phyloP scores from a whole-genome alignment of 768 basidiomycete genomes.

The Termitomyces sp. region DNA sequence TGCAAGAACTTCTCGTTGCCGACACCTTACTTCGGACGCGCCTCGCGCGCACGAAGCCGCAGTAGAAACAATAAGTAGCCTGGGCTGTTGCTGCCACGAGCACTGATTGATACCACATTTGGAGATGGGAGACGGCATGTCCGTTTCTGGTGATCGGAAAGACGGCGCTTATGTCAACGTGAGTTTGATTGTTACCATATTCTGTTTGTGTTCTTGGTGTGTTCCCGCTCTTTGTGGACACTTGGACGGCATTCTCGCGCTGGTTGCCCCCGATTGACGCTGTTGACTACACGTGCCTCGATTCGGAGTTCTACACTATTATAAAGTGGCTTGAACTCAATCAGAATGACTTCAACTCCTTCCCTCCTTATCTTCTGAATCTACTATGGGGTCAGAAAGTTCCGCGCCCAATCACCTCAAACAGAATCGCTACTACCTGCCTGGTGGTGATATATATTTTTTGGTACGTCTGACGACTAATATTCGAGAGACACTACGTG shows the following conservation, averaged over 20 bases:
- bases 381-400: not conserved
- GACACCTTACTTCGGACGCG: not conserved
- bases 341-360: not conserved
- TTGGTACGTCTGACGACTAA: conserved; percentile 32
- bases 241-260: not conserved
- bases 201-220: not conserved
- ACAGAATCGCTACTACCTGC: conserved; percentile 43
- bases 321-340: not conserved
- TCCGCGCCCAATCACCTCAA: conserved; percentile 6
- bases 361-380: not conserved
- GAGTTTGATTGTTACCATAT: not conserved
- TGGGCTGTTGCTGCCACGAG: not conserved
- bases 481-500: not conserved
- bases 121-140: not conserved
- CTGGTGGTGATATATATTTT: conserved; percentile 49
- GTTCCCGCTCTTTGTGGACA: not conserved
- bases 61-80: not conserved
- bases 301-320: not conserved
- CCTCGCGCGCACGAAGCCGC: not conserved
- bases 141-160: not conserved
- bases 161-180: not conserved
- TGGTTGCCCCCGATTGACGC: not conserved
- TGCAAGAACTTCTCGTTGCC: not conserved
- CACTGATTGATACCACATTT: not conserved
- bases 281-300: not conserved